Conservation (phyloP, 441 rosid genomes). For the Manihot esculenta region DNA sequence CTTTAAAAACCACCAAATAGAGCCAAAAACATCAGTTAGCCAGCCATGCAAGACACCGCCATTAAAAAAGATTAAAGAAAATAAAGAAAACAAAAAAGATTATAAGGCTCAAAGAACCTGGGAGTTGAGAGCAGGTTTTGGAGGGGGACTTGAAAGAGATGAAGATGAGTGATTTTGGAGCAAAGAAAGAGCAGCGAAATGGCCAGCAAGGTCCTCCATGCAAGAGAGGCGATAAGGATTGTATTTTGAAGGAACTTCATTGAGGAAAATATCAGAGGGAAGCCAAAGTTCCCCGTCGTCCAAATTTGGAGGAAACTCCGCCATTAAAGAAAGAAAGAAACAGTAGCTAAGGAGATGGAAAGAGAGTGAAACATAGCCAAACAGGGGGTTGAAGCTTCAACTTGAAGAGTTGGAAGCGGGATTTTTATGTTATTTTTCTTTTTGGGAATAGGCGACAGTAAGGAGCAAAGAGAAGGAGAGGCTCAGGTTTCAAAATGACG, state of each 20-base stretch:
- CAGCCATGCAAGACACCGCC: conserved; percentile 17
- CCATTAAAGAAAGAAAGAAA: conserved; percentile 20
- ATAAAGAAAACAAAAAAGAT: neutral
- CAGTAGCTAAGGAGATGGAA: neutral
- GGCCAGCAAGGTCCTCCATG: conserved; percentile 35
- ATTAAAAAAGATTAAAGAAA: no score
- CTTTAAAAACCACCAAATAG: conserved; percentile 10
- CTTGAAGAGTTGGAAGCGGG: conserved; percentile 6
- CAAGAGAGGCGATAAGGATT: conserved; percentile 19
- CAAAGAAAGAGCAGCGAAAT: conserved; percentile 30
- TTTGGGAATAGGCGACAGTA: neutral
- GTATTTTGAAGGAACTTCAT: conserved; percentile 20
- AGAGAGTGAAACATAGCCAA: no score
- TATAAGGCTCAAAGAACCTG: conserved; percentile 14
- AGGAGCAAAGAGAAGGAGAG: neutral
- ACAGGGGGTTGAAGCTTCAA: no score
- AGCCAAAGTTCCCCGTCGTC: conserved; percentile 39
- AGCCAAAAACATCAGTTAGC: neutral
- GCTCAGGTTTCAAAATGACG: conserved; percentile 39
- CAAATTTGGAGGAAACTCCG: conserved; percentile 37
- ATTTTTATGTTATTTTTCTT: neutral
- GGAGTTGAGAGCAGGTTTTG: conserved; percentile 3
- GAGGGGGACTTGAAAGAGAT: neutral
- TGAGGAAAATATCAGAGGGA: conserved; percentile 31
- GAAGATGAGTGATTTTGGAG: conserved; percentile 21